Evolutionary conservation across 495 filamentous ascomycete species (phyloP), one percentile per base, ranked within the genome.

Genomic region (Lindgomyces ingoldianus): DNA sequence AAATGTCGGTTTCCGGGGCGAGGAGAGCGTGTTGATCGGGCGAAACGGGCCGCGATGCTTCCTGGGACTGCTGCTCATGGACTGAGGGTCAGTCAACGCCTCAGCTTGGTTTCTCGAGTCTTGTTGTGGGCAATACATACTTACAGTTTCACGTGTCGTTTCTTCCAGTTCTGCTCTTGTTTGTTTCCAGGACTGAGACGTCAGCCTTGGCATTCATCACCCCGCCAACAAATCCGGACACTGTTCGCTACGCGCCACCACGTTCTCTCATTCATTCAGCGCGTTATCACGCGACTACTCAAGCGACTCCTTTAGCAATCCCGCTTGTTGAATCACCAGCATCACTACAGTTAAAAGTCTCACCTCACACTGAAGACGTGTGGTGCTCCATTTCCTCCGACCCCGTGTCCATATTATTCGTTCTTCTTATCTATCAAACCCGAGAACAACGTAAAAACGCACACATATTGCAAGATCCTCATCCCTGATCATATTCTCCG

Each of bases 1-100:
- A n/a, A 72, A 73, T 18, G 25, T 55, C 2, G 71, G 71, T 49
- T 72, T 75, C 57, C 69, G 57, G 16, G 58, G 62, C 49, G 73
- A 75, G 25, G 58, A 48, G 25, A 75, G 70, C 0, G 69, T 75
- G 61, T 75, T 66, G 19, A 73, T 24, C 11, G 71, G 69, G 18
- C 65, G 66, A 57, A 73, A 67, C 26, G 57, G 50, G n/a, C 41
- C 60, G n/a, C 68, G 64, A 47, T 57, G 64, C 27, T 64, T 67
- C 22, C 52, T 27, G 0, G 52, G 60, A 18, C 60, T 64, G 24
- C 36, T 53, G 22, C 30, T 56, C 68, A 67, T 71, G 36, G 46
- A 52, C 48, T 27, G 48, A 14, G 25, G 18, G 18, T 52, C 9
- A 16, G 25, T 52, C 25, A 48, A 48, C 8, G 22, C 22, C 8